Conservation (phyloP, 352 stramenopile species). For the Phytophthora macrochlamydospora region DNA sequence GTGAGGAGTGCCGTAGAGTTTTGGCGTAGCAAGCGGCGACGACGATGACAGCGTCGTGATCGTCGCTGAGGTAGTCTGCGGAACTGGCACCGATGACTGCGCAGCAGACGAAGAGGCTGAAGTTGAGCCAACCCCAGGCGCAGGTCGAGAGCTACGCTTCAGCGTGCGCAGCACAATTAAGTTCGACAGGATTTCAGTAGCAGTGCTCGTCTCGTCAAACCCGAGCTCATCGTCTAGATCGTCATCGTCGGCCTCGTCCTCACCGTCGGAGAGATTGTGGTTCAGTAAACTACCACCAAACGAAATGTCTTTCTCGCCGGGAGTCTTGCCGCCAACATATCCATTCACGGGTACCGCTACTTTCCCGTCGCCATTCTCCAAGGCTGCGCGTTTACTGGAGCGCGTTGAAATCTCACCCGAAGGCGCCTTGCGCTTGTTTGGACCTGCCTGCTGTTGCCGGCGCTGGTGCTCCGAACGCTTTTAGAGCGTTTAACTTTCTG, state of each 20-base stretch:
- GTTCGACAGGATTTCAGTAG: slow-evolving; percentile 80
- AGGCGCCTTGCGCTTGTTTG: slow-evolving; percentile 57
- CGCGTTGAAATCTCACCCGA: slow-evolving; percentile 36
- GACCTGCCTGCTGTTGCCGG: slow-evolving; percentile 13
- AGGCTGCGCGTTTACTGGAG: slow-evolving; percentile 42
- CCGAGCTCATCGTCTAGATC: slow-evolving; percentile 72
- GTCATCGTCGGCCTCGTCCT: slow-evolving; percentile 40
- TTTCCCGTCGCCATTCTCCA: slow-evolving; percentile 26
- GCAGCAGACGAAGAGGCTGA: slow-evolving; percentile 35
- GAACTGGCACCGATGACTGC: slow-evolving; percentile 35
- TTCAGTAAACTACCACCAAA: slow-evolving; percentile 45
- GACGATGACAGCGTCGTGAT: slow-evolving; percentile 43
- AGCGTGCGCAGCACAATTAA: slow-evolving; percentile 78
- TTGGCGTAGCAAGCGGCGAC: slow-evolving; percentile 39
- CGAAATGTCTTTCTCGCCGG: slow-evolving; percentile 23
- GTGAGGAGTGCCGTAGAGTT: slow-evolving; percentile 35
- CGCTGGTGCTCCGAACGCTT: slow-evolving; percentile 36
- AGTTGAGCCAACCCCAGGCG: slow-evolving; percentile 39
- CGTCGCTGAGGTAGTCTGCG: slow-evolving; percentile 33
- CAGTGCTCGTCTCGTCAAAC: slow-evolving; percentile 73
- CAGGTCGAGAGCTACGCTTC: slow-evolving; percentile 58
- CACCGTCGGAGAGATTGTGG: slow-evolving; percentile 32
- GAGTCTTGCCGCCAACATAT: slow-evolving; percentile 22
- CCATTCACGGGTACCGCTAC: slow-evolving; percentile 26
- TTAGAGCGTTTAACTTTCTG: slow-evolving; percentile 79